Conservation (phyloP, 106 monocot species). For the Alisma plantagoaquatica region DNA sequence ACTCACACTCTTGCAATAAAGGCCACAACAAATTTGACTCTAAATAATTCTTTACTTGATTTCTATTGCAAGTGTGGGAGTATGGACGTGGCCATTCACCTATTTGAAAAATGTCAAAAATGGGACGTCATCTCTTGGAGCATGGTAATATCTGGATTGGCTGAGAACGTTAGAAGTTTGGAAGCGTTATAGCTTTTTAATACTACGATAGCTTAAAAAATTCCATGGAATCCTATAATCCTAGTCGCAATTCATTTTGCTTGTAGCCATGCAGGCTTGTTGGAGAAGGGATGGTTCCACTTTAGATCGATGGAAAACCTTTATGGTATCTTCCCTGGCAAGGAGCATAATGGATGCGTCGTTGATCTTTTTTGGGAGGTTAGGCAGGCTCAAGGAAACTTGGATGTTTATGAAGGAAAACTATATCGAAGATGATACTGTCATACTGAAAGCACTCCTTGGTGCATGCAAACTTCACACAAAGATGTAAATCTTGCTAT, state of each 20-base stretch:
- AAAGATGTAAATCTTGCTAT: conserved; percentile 28
- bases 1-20: conserved; percentile 61
- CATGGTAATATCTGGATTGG: conserved; percentile 69
- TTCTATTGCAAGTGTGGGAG: conserved; percentile 84
- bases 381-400: conserved; percentile 51
- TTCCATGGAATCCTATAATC: conserved; percentile 52
- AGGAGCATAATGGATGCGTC: conserved; percentile 74
- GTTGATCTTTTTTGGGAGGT: conserved; percentile 58
- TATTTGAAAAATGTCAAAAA: conserved; percentile 39
- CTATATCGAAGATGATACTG: conserved; percentile 28
- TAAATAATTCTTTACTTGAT: conserved; percentile 56
- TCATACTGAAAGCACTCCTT: conserved; percentile 66
- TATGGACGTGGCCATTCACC: conserved; percentile 31
- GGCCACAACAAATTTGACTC: conserved; percentile 46
- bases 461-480: conserved; percentile 61
- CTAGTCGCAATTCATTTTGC: conserved; percentile 68
- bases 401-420: conserved; percentile 34
- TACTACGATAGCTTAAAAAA: conserved; percentile 24
- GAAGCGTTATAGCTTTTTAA: conserved; percentile 46
- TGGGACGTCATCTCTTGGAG: conserved; percentile 80
- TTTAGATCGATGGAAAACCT: conserved; percentile 42
- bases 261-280: conserved; percentile 72
- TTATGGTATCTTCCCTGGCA: conserved; percentile 38
- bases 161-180: conserved; percentile 48
- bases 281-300: conserved; percentile 43